Evolutionary conservation across 176 grass and related monocot genomes (phyloP).

Genomic region (Elaeis guineensis): DNA sequence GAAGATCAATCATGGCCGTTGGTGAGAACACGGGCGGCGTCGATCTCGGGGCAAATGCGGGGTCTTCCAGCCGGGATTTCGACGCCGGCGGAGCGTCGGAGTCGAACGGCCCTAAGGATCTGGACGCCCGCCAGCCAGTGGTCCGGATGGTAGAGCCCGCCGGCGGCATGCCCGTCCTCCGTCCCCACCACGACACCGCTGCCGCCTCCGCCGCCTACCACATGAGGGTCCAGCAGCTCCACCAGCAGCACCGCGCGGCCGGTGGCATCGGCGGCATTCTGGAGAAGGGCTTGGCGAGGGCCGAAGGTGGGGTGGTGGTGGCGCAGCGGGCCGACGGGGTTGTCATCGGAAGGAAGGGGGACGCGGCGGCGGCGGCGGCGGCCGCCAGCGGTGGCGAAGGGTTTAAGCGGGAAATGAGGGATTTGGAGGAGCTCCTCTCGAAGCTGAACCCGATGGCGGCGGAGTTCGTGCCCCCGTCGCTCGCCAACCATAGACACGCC

Average conservation of each 20-base stretch:
- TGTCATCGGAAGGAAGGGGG: neutral
- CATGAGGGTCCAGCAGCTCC: neutral
- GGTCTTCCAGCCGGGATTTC: neutral
- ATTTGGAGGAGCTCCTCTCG: constrained; percentile 96
- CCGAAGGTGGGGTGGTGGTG: constrained; percentile 13
- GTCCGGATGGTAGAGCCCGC: constrained; percentile 4
- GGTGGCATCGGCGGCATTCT: too few species aligned
- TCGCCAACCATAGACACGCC: constrained; percentile 9
- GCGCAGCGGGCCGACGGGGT: neutral
- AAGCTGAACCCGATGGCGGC: constrained; percentile 99
- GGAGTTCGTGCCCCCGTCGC: constrained; percentile 93
- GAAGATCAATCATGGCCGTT: constrained; percentile 8
- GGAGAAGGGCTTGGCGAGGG: too few species aligned
- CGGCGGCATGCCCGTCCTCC: neutral
- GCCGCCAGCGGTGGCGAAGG: constrained; percentile 13
- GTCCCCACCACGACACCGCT: neutral
- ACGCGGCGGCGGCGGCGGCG: neutral
- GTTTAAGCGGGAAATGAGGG: constrained; percentile 77
- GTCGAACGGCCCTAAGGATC: neutral
- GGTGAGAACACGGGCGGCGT: constrained; percentile 14
- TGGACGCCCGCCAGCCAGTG: neutral
- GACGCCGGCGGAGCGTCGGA: neutral
- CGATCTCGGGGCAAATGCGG: neutral
- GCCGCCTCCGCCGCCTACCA: too few species aligned
- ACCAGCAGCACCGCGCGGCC: neutral